A percentile compares a stretch with the other conserved stretches of the same genome.
phyloP scores from a whole-genome alignment of 768 basidiomycete genomes.

The Amanita muscaria region DNA sequence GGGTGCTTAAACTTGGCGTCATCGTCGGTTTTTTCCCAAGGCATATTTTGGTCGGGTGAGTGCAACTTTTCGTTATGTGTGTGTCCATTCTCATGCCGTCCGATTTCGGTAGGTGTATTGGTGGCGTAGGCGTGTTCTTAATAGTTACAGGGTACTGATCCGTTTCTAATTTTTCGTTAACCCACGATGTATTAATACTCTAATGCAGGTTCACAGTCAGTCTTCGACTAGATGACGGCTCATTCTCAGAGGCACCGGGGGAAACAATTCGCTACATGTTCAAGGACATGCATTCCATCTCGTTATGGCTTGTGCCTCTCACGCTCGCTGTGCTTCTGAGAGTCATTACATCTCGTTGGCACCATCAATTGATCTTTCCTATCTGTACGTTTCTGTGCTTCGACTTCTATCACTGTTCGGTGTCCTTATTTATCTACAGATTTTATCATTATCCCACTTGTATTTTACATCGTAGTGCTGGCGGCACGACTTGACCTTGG shows the following conservation, averaged over 20 bases:
- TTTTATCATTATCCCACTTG: constrained; percentile 67
- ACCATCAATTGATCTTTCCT: constrained; percentile 90
- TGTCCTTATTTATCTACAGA: constrained; percentile 31
- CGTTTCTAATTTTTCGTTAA: no score
- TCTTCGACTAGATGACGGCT: constrained; percentile 72
- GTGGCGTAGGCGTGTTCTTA: constrained; percentile 92
- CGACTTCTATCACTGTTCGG: neutral
- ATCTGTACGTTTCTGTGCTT: constrained; percentile 44
- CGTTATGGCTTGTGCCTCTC: constrained; percentile 76
- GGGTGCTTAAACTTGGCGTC: constrained; percentile 71
- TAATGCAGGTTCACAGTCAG: constrained; percentile 66
- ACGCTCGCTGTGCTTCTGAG: constrained; percentile 68
- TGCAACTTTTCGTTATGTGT: constrained; percentile 10
- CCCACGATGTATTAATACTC: neutral
- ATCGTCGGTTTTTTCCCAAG: constrained; percentile 94
- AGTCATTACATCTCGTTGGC: constrained; percentile 67
- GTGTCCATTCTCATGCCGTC: constrained; percentile 1
- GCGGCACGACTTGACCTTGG: constrained; percentile 53
- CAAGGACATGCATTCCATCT: constrained; percentile 48
- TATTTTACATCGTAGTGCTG: constrained; percentile 78
- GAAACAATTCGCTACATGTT: constrained; percentile 63
- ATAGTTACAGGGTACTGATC: constrained; percentile 68
- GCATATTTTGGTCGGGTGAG: constrained; percentile 91
- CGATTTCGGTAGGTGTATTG: constrained; percentile 70
- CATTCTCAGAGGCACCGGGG: constrained; percentile 43